Conservation (phyloP, 1,284 basidiomycete species). For the Ustilago crameri region DNA sequence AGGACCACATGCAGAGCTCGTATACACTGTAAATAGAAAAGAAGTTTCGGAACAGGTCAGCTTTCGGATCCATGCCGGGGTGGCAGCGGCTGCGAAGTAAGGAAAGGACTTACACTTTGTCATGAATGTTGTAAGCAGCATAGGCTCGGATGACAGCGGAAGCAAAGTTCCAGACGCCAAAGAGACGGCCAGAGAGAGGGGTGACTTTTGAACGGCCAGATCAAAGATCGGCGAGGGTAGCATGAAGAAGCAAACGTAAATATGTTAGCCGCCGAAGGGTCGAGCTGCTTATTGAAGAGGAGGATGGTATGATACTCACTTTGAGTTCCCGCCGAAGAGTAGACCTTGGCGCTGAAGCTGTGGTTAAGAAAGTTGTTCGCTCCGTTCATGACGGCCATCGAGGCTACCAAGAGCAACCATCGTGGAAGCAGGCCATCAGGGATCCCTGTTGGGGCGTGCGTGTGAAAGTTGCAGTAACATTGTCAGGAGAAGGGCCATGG, state of each 20-base stretch:
- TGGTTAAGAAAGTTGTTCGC: constrained; percentile 57
- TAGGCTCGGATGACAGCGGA: constrained; percentile 64
- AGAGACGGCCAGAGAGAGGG: constrained; percentile 59
- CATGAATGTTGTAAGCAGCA: constrained; percentile 61
- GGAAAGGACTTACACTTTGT: constrained; percentile 45
- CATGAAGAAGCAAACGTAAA: neutral
- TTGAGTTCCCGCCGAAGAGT: constrained; percentile 46
- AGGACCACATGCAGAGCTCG: constrained; percentile 85
- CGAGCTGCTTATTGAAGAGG: neutral
- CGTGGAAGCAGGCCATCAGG: constrained; percentile 54
- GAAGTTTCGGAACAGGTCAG: no score
- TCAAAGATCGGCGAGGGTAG: neutral
- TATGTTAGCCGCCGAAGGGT: no score
- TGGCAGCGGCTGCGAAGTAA: neutral
- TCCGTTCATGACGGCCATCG: constrained; percentile 58
- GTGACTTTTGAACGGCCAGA: constrained; percentile 41
- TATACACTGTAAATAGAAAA: constrained; percentile 71
- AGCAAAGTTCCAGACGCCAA: constrained; percentile 65
- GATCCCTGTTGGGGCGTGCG: constrained; percentile 28
- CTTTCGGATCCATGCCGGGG: no score
- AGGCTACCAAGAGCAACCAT: constrained; percentile 61
- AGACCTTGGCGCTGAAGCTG: constrained; percentile 59
- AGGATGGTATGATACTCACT: constrained; percentile 16
- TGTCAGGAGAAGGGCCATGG: no score
- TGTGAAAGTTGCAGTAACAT: no score